These are phyloP conservation scores for Eucalyptus coolabah DNA, from an alignment of 345 rosid genomes.

Conservation along the genomic window DNA sequence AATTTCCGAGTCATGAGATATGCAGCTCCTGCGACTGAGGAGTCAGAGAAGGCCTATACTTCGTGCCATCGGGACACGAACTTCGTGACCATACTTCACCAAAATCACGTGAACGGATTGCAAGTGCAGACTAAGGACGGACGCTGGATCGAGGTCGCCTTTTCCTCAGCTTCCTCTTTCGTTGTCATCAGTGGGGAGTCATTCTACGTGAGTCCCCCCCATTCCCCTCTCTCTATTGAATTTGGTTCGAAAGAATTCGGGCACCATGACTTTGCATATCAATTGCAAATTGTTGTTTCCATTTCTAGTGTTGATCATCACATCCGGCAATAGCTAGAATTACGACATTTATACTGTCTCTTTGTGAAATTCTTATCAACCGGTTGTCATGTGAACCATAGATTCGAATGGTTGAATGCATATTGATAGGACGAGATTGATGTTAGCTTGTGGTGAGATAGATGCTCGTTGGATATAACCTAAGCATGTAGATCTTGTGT, in stretches of 20 bases:
- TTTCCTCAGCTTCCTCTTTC: background rate
- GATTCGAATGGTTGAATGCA: background rate
- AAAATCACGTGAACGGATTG: background rate
- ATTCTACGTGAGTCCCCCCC: background rate
- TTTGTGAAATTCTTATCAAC: background rate
- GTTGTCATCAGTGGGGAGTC: background rate
- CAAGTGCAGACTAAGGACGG: background rate
- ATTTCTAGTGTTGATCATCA: background rate
- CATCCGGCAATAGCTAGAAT: background rate
- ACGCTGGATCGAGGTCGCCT: background rate
- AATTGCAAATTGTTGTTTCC: background rate
- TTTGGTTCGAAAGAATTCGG: background rate
- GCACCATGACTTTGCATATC: background rate
- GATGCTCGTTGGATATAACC: background rate
- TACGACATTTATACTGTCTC: background rate
- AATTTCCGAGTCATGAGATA: background rate
- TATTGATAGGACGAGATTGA: background rate
- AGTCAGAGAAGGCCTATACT: background rate
- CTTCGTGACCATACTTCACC: slow-evolving; percentile 1
- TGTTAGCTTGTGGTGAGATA: background rate
- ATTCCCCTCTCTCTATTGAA: background rate
- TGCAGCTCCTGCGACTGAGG: background rate
- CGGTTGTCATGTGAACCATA: background rate
- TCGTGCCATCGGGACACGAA: background rate
- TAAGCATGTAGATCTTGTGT: background rate